A percentile compares a stretch with the other conserved stretches of the same genome.
phyloP scores from a whole-genome alignment of 495 filamentous ascomycete genomes.

The Penicillium canescens region DNA sequence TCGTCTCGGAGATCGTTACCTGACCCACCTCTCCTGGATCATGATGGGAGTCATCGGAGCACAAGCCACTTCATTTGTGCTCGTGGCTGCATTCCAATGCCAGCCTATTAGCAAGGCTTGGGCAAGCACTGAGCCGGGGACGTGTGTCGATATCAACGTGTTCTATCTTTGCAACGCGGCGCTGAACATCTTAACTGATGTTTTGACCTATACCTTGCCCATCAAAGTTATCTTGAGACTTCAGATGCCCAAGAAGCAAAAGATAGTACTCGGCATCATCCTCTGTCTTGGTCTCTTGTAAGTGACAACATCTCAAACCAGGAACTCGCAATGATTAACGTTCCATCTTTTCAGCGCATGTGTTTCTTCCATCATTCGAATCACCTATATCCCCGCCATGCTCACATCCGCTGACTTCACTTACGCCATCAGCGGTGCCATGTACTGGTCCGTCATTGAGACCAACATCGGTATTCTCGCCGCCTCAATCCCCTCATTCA shows the following conservation, averaged over 20 bases:
- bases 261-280: slow-evolving; percentile 34
- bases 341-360: slow-evolving; percentile 28
- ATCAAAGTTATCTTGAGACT: slow-evolving; percentile 39
- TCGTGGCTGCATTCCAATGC: slow-evolving; percentile 42
- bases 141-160: slow-evolving; percentile 47
- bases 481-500: slow-evolving; percentile 44
- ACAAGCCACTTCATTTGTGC: slow-evolving; percentile 36
- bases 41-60: slow-evolving; percentile 33
- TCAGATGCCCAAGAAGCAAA: slow-evolving; percentile 36
- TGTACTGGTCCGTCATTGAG: slow-evolving; percentile 49
- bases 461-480: slow-evolving; percentile 45
- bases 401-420: slow-evolving; percentile 35
- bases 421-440: slow-evolving; percentile 40
- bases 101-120: slow-evolving; percentile 35
- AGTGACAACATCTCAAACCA: slow-evolving; percentile 2
- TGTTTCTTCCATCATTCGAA: slow-evolving; percentile 44
- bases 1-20: slow-evolving; percentile 33
- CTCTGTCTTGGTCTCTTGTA: slow-evolving; percentile 46
- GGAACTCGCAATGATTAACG: background rate
- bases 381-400: slow-evolving; percentile 42
- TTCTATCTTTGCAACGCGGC: slow-evolving; percentile 46
- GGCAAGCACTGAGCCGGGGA: slow-evolving; percentile 26
- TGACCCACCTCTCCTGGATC: slow-evolving; percentile 30
- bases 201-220: slow-evolving; percentile 51
- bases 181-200: slow-evolving; percentile 55